Evolutionary conservation across 1,139 yeast species (phyloP), one percentile per base, ranked within the genome.

Genomic region (Debaryomyces sp.): DNA sequence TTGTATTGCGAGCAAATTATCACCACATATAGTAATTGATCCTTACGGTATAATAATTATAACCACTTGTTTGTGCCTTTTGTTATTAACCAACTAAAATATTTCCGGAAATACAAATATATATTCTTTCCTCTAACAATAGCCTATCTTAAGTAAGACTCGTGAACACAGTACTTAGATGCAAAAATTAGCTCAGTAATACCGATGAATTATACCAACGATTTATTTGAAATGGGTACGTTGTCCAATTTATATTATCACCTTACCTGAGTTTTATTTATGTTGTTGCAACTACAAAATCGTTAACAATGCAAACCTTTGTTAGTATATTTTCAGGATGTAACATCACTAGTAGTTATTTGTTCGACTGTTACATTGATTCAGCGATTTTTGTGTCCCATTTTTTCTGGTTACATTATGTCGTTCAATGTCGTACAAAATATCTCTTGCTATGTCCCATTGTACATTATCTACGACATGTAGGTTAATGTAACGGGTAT

Each of bases 311-410:
- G 9, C 23, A 17, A 21, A 2, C 22, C 18, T 26, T 21, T n/a
- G 22, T n/a, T 27, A 12, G 33, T 27, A 18, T 27, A 39, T 30
- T 39, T 39, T 21, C 12, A 18, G 30, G 15, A 41, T 41, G 43
- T 41, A 41, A 41, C 43, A 29, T 41, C 43, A 41, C n/a, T 32
- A n/a, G 6, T 13, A 8, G 13, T 13, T n/a, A 15, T 35, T 30
- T 30, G 43, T 8, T 17, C 22, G n/a, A 21, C 43, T 41, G 43
- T 41, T 41, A 41, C 43, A 41, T 41, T 41, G 43, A 41, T 29
- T 21, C 35, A 30, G 18, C 5, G 15, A 6, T 4, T 30, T 41
- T 41, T 41, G 43, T 41, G 43, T 41, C 21, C 32, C 23, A 30
- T 30, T 30, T 24, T 27, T 18, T 29, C n/a, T 39, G 42, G 42